Conservation (phyloP, 2,329 filamentous ascomycete species). For the Waltergamsia citrina region DNA sequence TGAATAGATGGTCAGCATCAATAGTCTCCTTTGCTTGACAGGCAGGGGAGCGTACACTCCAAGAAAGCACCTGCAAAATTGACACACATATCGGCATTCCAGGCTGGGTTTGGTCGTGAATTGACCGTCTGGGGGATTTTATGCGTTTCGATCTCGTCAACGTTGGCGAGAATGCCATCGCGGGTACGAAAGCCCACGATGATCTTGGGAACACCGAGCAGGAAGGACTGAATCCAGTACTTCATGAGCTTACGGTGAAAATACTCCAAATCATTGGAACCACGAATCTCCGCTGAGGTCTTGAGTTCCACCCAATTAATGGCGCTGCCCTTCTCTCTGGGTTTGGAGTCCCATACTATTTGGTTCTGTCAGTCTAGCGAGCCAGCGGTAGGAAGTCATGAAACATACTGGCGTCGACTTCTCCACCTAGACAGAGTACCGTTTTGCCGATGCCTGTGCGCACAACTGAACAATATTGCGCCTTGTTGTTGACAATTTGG, state of each 20-base stretch:
- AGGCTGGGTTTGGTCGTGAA: constrained; percentile 53
- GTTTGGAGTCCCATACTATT: constrained; percentile 76
- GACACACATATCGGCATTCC: constrained; percentile 91
- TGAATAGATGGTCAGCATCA: too few relatives aligned
- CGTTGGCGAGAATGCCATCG: constrained; percentile 58
- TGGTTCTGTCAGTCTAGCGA: neutral
- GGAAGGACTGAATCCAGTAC: constrained; percentile 94
- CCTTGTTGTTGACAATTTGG: constrained; percentile 73
- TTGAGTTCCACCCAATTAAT: constrained; percentile 95
- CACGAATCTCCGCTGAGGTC: constrained; percentile 65
- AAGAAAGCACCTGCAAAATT: constrained; percentile 77
- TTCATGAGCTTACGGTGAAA: constrained; percentile 89
- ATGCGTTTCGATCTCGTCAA: constrained; percentile 75
- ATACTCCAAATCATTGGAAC: constrained; percentile 57
- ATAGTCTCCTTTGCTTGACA: too few relatives aligned
- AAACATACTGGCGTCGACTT: constrained; percentile 75
- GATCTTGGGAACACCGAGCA: constrained; percentile 86
- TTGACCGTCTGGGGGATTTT: constrained; percentile 69
- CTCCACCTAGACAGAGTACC: constrained; percentile 73
- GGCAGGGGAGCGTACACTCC: constrained; percentile 54
- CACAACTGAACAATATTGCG: constrained; percentile 93
- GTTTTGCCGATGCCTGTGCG: constrained; percentile 74
- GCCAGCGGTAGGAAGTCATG: neutral
- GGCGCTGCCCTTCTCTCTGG: constrained; percentile 50
- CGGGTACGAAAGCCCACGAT: constrained; percentile 78